Base-by-base conservation (phyloP, 2,329 filamentous ascomycete species). In the Xylaria sp. region DNA sequence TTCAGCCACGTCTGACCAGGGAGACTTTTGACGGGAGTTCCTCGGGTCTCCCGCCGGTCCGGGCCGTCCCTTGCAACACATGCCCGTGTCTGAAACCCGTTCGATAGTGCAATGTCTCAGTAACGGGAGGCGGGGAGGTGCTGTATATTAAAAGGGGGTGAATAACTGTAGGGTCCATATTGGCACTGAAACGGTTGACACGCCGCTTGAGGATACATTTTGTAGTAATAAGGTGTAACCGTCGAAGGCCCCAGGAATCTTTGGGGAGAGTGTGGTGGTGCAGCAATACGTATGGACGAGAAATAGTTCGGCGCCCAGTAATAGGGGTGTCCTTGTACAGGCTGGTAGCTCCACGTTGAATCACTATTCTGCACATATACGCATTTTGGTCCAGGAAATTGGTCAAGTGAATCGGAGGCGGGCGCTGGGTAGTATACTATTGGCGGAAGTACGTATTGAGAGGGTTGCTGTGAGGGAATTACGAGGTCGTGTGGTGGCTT, bases 401-500 rank as follows among this genome's bases (percentile, higher is more conserved):
- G n/a, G n/a, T n/a, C n/a, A n/a, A n/a, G n/a, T n/a, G n/a, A n/a
- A n/a, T n/a, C n/a, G n/a, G n/a, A n/a, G n/a, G n/a, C n/a, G 13
- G 55, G 56, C 10, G 10, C 15, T 39, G 30, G 41, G 25, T 36
- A 28, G 32, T 58, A 64, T 43, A 43, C 12, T 13, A 41, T 3
- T 13, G 36, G 5, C 12, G 30, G 48, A 32, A 30, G 20, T 10
- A 13, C 32, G 18, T 57, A 52, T 32, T 52, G 25, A 32, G 8
- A n/a, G 20, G 46, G 41, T 6, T 55, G 60, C 48, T 60, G 56
- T 1, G 23, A 41, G 0, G 63, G 36, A 18, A 66, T 58, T 2
- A 43, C n/a, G 28, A 63, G 66, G 18, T 68, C 63, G 8, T 20
- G n/a, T 36, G 67, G 55, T n/a, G 59, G 59, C 43, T 53, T 45